Evolutionary conservation across 2,329 filamentous ascomycete genomes (phyloP), one percentile per base, ranked within the genome.

Genomic region (Trichoderma sp.): DNA sequence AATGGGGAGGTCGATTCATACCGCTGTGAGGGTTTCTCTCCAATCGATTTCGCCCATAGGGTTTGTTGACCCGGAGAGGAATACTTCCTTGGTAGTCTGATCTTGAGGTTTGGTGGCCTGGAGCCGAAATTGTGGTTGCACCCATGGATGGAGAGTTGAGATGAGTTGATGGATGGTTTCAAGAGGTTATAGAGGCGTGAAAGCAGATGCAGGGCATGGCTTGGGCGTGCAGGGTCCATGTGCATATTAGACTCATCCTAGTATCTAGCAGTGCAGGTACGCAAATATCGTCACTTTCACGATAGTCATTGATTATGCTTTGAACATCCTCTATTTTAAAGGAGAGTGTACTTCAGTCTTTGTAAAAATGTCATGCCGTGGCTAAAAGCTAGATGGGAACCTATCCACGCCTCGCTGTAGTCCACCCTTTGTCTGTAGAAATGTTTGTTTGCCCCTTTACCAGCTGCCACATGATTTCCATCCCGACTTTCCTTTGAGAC

Each of bases 21-120:
- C 75, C 4, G 73, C 64, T 1, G 75, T 76, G 21, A 90, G 75
- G 3, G 73, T 73, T 5, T 77, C 73, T 52, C 88, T 87, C 87
- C 87, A 90, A 73, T 86, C 82, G 0, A 79, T 66, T 1, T 76
- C 74, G 24, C 75, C 72, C 0, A 74, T 78, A 0, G 78, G 79
- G 68, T 79, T 84, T 24, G 87, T 89, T 43, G 82, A 84, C 46
- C 89, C 88, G 0, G 87, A 86, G 7, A 89, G 83, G 76, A 90
- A 90, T 70, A 90, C 82, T 77, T 46, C 74, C 75, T 4, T 30
- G 51, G 52, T 60, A 59, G 67, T 34, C 73, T 75, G 46, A 59
- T 63, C 63, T 34, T 13, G 61, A 28, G 13, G 54, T 43, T 16
- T 70, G 71, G 6, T 52, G 59, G 16, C 69, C 73, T 3, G 79